Percentiles rank a stretch among this genome's conserved stretches.
These are phyloP conservation scores for Leccinum uliginosum DNA, from an alignment of 768 basidiomycete species.

Conservation along the genomic window DNA sequence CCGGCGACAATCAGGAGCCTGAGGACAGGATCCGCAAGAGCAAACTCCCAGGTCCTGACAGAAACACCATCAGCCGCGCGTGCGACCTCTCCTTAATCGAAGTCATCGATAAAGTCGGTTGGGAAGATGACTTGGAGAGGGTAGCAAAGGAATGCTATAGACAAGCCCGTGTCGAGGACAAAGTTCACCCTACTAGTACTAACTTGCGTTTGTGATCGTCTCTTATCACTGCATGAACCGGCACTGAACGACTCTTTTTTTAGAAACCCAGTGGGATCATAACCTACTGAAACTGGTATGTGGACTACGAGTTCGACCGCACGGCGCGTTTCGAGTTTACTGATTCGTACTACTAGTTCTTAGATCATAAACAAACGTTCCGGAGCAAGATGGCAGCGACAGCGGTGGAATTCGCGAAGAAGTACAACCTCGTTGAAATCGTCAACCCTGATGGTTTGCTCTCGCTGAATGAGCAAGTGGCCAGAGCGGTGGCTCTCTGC, in stretches of 20 bases:
- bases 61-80: not conserved
- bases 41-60: not conserved
- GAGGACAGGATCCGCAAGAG: not conserved
- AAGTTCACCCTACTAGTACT: not conserved
- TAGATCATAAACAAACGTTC: not conserved
- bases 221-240: too few species aligned
- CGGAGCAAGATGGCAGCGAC: not conserved
- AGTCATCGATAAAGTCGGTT: not conserved
- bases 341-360: not conserved
- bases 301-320: not conserved
- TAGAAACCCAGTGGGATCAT: not conserved
- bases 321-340: not conserved
- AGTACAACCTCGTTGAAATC: not conserved
- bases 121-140: not conserved
- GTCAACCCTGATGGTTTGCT: not conserved
- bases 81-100: not conserved
- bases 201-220: not conserved
- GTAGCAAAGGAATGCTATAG: not conserved
- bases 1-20: too few species aligned
- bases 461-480: not conserved
- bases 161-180: not conserved
- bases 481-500: not conserved
- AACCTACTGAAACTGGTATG: not conserved
- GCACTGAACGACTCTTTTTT: not conserved
- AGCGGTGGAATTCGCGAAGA: not conserved